Percentiles rank a stretch among this genome's conserved stretches.
phyloP scores from a whole-genome alignment of 1,284 basidiomycete species.

The Cerrena zonata region DNA sequence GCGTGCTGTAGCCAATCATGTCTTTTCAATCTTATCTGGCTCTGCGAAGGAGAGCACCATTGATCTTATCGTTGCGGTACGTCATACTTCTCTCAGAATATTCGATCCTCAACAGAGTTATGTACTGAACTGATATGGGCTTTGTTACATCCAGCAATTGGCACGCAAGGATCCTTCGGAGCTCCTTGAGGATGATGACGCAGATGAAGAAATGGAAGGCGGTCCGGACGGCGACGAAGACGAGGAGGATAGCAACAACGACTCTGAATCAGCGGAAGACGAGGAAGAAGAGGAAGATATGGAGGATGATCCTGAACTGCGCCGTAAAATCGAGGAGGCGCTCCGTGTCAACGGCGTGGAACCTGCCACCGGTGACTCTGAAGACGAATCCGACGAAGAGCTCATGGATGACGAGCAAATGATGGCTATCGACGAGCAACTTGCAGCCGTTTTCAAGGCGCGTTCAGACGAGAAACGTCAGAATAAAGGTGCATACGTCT shows the following conservation, averaged over 20 bases:
- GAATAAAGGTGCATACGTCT: constrained; percentile 56
- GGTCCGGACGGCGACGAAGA: constrained; percentile 35
- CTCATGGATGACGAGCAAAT: constrained; percentile 95
- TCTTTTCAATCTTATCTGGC: constrained; percentile 72
- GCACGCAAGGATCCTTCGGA: constrained; percentile 64
- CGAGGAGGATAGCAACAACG: constrained; percentile 31
- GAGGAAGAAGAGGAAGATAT: constrained; percentile 45
- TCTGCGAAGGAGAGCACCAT: constrained; percentile 72
- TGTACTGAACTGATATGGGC: not conserved
- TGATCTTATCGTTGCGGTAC: constrained; percentile 77
- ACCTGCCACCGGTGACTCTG: constrained; percentile 44
- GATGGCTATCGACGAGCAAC: constrained; percentile 91
- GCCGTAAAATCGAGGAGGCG: constrained; percentile 73
- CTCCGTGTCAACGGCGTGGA: constrained; percentile 70
- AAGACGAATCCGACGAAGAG: constrained; percentile 53
- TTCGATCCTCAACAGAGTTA: constrained; percentile 2
- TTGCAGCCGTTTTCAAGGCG: constrained; percentile 82
- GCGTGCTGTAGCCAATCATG: constrained; percentile 75
- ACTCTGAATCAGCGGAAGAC: constrained; percentile 33
- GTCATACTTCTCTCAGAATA: constrained; percentile 26
- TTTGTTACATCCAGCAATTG: constrained; percentile 59
- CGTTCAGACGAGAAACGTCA: constrained; percentile 58
- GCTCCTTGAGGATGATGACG: constrained; percentile 40
- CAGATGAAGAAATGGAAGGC: constrained; percentile 34
- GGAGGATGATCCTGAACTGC: constrained; percentile 63